Conservation (phyloP, 805 yeast genomes). For the Starmera caribaea region DNA sequence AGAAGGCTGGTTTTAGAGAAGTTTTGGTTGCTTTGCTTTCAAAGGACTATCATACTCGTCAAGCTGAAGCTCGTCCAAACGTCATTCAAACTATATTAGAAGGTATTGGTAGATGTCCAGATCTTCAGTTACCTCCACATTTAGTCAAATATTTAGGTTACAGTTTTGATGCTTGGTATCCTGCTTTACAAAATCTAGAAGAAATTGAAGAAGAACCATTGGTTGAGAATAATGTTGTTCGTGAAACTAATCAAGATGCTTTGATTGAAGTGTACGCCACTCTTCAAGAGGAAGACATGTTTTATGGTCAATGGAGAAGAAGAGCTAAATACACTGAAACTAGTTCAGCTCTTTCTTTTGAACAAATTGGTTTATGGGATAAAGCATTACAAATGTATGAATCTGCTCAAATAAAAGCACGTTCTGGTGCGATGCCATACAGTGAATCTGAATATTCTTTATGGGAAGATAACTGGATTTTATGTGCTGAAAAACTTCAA, state of each 20-base stretch:
- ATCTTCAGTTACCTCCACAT: slow-evolving; percentile 85
- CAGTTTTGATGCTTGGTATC: slow-evolving; percentile 86
- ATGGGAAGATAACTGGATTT: slow-evolving; percentile 99
- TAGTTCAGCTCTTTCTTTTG: slow-evolving; percentile 84
- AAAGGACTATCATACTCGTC: slow-evolving; percentile 89
- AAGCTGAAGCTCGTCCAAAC: slow-evolving; percentile 77
- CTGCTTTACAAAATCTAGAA: slow-evolving; percentile 78
- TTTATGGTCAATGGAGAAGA: slow-evolving; percentile 96
- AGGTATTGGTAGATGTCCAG: slow-evolving; percentile 69
- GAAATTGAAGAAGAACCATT: slow-evolving; percentile 48
- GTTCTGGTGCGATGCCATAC: slow-evolving; percentile 91
- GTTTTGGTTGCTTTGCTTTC: slow-evolving; percentile 71
- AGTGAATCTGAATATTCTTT: slow-evolving; percentile 90
- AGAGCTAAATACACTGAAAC: slow-evolving; percentile 93
- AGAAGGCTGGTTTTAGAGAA: slow-evolving; percentile 76
- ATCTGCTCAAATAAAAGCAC: slow-evolving; percentile 91
- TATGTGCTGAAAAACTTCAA: slow-evolving; percentile 93
- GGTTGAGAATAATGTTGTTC: slow-evolving; percentile 62
- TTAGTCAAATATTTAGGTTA: slow-evolving; percentile 80
- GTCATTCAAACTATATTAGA: slow-evolving; percentile 77
- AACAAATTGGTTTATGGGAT: slow-evolving; percentile 92
- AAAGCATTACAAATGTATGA: slow-evolving; percentile 91
- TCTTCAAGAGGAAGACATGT: slow-evolving; percentile 91
- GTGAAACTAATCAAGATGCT: slow-evolving; percentile 85
- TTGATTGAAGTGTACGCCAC: slow-evolving; percentile 80